Evolutionary conservation across 768 basidiomycete species (phyloP), one percentile per base, ranked within the genome.

Genomic region (Candolleomyces eurysporus): DNA sequence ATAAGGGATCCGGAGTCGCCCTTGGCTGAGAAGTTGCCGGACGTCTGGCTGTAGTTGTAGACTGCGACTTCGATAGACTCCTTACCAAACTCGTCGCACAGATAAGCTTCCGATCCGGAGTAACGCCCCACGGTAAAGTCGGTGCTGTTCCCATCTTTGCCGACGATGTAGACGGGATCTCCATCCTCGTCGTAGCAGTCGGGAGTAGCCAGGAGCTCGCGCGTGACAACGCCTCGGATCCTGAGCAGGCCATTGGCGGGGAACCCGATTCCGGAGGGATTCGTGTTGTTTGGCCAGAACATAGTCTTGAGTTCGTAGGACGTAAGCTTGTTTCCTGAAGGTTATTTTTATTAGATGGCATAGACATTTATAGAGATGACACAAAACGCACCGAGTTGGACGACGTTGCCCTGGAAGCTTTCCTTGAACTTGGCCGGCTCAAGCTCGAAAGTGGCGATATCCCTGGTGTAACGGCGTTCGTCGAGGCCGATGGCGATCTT

Each of bases 1-100:
- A 80, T 71, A 51, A 76, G 72, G 1, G 78, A 75, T 39, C 80
- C 77, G 7, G 76, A 81, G 67, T 81, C 78, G 6, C 79, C 79
- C 21, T 71, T 61, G 59, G 40, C 69, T 13, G 76, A 75, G 67
- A 81, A 81, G 26, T 46, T 13, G 54, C 68, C 70, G 14, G 66
- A 69, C 22, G 61, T 64, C 61, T 70, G 69, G 64, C 61, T 59
- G 51, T 72, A 72, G 68, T 75, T 76, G 53, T 73, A 76, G 45
- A 81, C 62, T 22, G 66, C 73, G 5, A 76, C 45, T 58, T 79
- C 79, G 52, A 63, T 63, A 57, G 78, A 77, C 57, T 71, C 63
- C 8, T 40, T 14, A 14, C 42, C 42, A 1, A 45, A 57, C 62
- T 57, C 36, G 26, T 42, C 54, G 42, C 26, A 26, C 26, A 26